Evolutionary conservation across 2,329 filamentous ascomycete species (phyloP), one percentile per base, ranked within the genome.

Genomic region (Aspergillus sp.): DNA sequence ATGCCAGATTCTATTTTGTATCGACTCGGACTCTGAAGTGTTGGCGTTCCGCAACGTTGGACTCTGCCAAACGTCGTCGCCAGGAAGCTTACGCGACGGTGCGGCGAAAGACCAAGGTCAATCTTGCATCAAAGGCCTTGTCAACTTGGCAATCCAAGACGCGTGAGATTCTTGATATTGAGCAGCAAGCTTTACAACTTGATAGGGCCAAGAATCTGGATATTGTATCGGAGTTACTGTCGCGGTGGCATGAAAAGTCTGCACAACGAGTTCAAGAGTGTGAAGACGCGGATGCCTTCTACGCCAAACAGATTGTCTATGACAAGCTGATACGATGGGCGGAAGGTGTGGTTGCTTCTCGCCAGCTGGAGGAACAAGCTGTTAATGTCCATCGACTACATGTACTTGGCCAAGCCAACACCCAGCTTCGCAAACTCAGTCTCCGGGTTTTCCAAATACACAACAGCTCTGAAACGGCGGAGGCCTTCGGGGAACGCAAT

Each of bases 1-100:
- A 83, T 67, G 84, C 83, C 23, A 72, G 77, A 11, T 86, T 82
- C 62, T 87, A 84, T 66, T 81, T 84, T 39, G 66, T 82, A n/a
- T 73, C 78, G 43, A 84, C 75, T 7, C 75, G 72, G 43, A 72
- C 76, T 2, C 62, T 86, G 52, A 83, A 80, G 61, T 68, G 69
- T 14, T 86, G 84, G 84, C 77, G 75, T 21, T 72, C 75, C 40
- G 78, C 80, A 19, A 81, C 80, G 1, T 68, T 78, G 43, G 74
- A 83, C 55, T 77, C 80, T 15, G 75, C 82, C 33, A 80, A 83
- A 58, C 75, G 76, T 61, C 79, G 82, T 21, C 78, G 83, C 31
- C 79, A 84, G 50, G 80, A 84, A 40, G 79, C 82, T 0, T 87
- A 87, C 69, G 75, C 78, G 2, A 77, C 78, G 21, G 69, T 86